Base-by-base conservation (phyloP, 2,329 filamentous ascomycete genomes). In the Scolecobasidium constrictum region DNA sequence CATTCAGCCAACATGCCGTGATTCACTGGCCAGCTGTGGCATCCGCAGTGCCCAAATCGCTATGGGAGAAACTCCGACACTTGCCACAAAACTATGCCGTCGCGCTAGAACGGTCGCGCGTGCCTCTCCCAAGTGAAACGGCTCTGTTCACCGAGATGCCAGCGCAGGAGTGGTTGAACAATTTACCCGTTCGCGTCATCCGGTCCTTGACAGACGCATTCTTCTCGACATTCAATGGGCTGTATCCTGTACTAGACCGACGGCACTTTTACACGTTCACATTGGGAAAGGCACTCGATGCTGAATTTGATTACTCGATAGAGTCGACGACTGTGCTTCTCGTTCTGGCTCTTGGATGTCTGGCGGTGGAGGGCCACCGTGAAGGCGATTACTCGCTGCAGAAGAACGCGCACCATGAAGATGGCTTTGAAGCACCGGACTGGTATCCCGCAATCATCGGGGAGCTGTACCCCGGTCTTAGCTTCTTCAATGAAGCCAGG, bases 401-500 rank as follows among this genome's bases (percentile, higher is more conserved):
- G 4, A 58, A 65, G 40, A 63, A 69, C 31, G 65, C 67, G 11
- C 62, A 63, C 2, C 9, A n/a, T n/a, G 26, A 31, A 7, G 26
- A 31, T 9, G 9, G 26, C 26, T 31, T 31, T n/a, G 9, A n/a
- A 9, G 26, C 26, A 9, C 26, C 26, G n/a, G 26, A 31, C n/a
- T 31, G 26, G 26, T 31, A 31, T n/a, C 55, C 64, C 2, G 74
- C 73, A 50, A 73, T 73, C 3, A 59, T 77, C 18, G 67, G 68
- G 33, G 74, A 73, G 11, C 72, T 73, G 1, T 75, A 75, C 2
- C 76, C 77, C 0, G 77, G 77, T 1, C 53, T 80, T 3, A 64
- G 65, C 1, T 65, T 77, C 26, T 80, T 79, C 57, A 80, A 80
- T 48, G 76, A 79, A 55, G 77, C 75, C 13, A 65, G 76, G 40